Percentiles rank a stretch among this genome's conserved stretches.
Conservation (phyloP, 106 monocot species). For the Gastrodia elata region DNA sequence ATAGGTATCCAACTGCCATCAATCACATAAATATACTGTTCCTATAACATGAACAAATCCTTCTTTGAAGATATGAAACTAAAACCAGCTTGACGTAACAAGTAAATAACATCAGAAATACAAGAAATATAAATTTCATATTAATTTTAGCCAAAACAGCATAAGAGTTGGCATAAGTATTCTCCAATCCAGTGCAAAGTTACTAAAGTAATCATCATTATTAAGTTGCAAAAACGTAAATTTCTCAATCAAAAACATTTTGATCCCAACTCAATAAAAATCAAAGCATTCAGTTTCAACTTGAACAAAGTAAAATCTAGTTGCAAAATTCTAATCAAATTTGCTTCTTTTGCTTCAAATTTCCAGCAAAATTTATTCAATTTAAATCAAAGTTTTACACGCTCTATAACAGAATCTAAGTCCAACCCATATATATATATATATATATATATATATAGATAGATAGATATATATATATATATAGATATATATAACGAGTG, state of each 20-base stretch:
- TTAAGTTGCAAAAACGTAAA: not conserved
- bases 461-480: no score
- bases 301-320: no score
- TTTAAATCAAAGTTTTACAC: no score
- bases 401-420: no score
- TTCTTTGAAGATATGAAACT: not conserved
- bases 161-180: no score
- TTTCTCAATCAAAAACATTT: not conserved
- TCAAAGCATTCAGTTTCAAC: not conserved
- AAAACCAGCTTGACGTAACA: not conserved
- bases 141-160: not conserved
- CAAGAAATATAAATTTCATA: not conserved
- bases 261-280: not conserved
- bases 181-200: not conserved
- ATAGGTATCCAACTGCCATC: not conserved
- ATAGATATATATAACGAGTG: no score
- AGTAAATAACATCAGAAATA: not conserved
- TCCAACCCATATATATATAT: no score
- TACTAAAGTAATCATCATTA: not conserved
- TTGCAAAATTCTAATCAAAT: no score
- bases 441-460: no score
- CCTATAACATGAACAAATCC: not conserved
- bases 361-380: no score
- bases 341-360: no score
- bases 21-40: conserved; percentile 4